Evolutionary conservation across 1,139 yeast genomes (phyloP), one percentile per base, ranked within the genome.

Genomic region (Candida mesenterica): DNA sequence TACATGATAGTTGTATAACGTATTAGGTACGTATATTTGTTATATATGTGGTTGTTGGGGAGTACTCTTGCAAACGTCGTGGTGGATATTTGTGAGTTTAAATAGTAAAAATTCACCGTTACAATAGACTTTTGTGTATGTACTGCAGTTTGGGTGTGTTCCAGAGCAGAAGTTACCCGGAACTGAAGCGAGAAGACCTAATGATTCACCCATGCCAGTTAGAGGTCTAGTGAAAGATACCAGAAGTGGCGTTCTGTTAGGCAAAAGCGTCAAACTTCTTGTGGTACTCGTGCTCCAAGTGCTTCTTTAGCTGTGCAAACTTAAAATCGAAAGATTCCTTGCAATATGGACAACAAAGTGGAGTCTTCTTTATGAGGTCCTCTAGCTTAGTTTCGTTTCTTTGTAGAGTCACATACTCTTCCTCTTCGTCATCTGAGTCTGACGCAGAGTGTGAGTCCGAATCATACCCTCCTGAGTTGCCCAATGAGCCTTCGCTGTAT

Each of bases 261-360:
- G n/a, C n/a, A 32, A 17, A 36, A 4, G 15, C 10, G 13, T 19
- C 34, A 25, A 38, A 31, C 40, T 70, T 72, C 44, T 70, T 61
- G 34, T 66, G 46, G 52, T 75, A 76, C 35, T 61, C 44, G 7
- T 61, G 38, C 30, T 57, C 56, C 24, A 81, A 53, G 52, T 81
- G 87, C 5, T 47, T 48, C 46, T 79, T 78, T 31, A 81, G 56
- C 31, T 54, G 47, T 5, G 60, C 60, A 48, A 81, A 75, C 38
- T 66, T 65, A 45, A 68, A 70, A 1, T 59, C 68, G 47, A 74
- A 81, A 32, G 62, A 59, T 28, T 48, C 42, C 0, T 59, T 57
- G 52, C 90, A 82, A 43, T 70, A 61, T 15, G 65, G 41, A 50
- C 89, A 82, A 4, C 49, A 48, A 43, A 80, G 47, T 16, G 77